These are phyloP conservation scores for Fraxinus angustifolia DNA, from an alignment of 305 asterid species.

Conservation along the genomic window DNA sequence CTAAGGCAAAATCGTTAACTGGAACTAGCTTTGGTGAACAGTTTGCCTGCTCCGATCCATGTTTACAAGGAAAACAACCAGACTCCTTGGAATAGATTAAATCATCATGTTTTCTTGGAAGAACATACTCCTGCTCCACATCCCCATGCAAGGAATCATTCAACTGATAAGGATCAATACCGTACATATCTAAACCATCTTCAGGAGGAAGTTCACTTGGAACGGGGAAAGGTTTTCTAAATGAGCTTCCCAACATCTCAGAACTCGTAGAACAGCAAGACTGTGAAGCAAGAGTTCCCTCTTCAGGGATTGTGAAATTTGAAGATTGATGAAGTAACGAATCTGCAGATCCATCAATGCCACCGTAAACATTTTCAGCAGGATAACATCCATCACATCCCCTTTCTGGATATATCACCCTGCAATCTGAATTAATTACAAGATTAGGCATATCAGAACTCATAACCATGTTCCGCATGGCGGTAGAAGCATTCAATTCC, in stretches of 20 bases:
- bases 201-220: constrained; percentile 40
- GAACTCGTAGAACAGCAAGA: constrained; percentile 33
- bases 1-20: constrained; percentile 51
- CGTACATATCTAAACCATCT: constrained; percentile 38
- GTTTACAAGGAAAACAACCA: constrained; percentile 37
- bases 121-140: constrained; percentile 36
- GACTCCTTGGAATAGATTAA: constrained; percentile 40
- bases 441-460: constrained; percentile 29
- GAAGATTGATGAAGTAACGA: constrained; percentile 30
- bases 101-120: constrained; percentile 37
- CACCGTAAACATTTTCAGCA: constrained; percentile 32
- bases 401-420: constrained; percentile 35
- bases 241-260: constrained; percentile 30
- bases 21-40: constrained; percentile 55
- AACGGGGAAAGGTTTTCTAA: constrained; percentile 33
- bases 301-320: constrained; percentile 39
- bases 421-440: constrained; percentile 29
- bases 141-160: constrained; percentile 38
- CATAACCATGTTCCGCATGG: constrained; percentile 25
- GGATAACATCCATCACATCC: constrained; percentile 42
- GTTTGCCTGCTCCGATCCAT: constrained; percentile 36
- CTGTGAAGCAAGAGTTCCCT: constrained; percentile 42
- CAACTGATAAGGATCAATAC: constrained; percentile 37
- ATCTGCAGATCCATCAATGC: constrained; percentile 29
- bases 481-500: constrained; percentile 21